A percentile compares a stretch with the other conserved stretches of the same genome.
phyloP scores from a whole-genome alignment of 305 asterid species.

The Ajuga reptans region DNA sequence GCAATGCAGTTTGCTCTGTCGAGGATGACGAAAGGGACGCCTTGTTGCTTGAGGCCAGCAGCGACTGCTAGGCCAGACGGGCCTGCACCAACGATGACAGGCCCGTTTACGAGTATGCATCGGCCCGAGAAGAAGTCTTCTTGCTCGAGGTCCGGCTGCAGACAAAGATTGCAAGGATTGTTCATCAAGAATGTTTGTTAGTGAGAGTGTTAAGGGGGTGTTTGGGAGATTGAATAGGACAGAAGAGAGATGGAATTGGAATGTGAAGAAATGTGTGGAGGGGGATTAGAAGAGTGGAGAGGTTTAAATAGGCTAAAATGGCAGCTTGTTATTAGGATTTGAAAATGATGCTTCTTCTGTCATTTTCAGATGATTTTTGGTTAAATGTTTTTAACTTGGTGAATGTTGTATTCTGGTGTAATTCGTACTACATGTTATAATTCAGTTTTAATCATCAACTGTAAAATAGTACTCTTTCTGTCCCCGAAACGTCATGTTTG shows the following conservation, averaged over 20 bases:
- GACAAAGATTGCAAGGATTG: conserved; percentile 26
- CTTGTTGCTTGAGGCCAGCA: conserved; percentile 64
- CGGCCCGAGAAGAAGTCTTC: conserved; percentile 48
- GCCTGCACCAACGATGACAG: conserved; percentile 80
- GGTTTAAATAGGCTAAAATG: conserved; percentile 51
- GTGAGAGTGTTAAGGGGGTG: neutral
- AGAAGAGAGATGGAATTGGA: conserved; percentile 17
- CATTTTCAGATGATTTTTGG: conserved; percentile 29
- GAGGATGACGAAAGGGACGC: conserved; percentile 62
- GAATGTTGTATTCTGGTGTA: neutral
- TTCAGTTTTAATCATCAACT: no score
- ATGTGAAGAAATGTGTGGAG: conserved; percentile 46
- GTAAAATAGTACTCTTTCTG: no score
- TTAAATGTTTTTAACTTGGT: neutral
- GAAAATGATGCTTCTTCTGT: conserved; percentile 34
- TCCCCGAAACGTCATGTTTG: no score
- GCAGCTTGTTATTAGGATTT: conserved; percentile 35
- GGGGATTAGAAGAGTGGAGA: conserved; percentile 48
- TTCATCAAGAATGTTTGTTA: conserved; percentile 24
- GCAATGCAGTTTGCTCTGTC: conserved; percentile 89
- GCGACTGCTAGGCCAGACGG: conserved; percentile 81
- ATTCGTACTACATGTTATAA: no score
- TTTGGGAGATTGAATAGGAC: conserved; percentile 20
- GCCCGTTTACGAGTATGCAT: conserved; percentile 72
- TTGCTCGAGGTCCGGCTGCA: conserved; percentile 27